phyloP scores from a whole-genome alignment of 768 basidiomycete genomes.

The Suillus luteus region DNA sequence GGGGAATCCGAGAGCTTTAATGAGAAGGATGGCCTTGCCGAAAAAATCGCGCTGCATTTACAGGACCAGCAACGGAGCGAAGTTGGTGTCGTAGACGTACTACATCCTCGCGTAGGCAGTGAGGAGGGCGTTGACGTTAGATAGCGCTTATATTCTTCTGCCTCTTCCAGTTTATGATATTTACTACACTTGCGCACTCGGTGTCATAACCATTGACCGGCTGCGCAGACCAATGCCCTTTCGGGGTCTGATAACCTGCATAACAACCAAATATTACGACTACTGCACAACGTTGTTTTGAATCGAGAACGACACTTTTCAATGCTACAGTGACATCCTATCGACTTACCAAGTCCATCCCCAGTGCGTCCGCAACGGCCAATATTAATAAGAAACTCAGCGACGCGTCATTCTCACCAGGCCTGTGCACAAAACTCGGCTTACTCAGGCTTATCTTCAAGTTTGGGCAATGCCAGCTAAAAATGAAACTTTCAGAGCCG shows the following conservation, averaged over 20 bases:
- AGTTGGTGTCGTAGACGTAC: background rate
- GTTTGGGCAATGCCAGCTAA: background rate
- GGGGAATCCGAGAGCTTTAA: slow-evolving; percentile 32
- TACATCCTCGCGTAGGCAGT: background rate
- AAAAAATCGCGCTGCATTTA: slow-evolving; percentile 34
- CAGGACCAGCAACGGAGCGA: background rate
- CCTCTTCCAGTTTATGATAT: background rate
- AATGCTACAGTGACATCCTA: background rate
- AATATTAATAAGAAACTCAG: background rate
- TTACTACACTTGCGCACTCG: background rate
- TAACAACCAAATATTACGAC: background rate
- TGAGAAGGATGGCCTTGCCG: slow-evolving; percentile 51
- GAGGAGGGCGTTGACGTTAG: background rate
- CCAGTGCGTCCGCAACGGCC: background rate
- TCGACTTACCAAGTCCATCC: background rate
- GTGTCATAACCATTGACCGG: no score
- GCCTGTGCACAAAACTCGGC: background rate
- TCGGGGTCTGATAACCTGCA: no score
- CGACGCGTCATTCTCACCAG: background rate
- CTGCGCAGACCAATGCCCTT: no score
- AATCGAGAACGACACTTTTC: background rate
- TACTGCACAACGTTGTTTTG: background rate
- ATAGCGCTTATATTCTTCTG: background rate
- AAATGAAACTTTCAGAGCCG: slow-evolving; percentile 1
- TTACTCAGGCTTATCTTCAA: slow-evolving; percentile 1